phyloP scores from a whole-genome alignment of 2,329 filamentous ascomycete genomes.

The Xylariaceae sp. region DNA sequence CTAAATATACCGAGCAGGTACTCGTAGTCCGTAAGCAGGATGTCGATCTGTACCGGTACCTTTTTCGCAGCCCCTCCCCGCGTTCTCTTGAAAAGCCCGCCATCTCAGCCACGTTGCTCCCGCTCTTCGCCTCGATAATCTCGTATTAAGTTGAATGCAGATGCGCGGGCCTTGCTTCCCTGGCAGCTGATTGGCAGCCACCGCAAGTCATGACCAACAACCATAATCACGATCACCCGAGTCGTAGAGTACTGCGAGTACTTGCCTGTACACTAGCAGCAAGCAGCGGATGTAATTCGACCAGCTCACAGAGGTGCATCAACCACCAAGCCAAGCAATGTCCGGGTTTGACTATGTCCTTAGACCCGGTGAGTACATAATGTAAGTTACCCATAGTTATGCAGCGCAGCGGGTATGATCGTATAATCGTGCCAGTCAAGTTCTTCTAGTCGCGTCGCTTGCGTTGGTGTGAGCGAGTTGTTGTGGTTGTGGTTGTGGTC shows the following conservation, averaged over 20 bases:
- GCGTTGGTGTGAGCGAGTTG: neutral
- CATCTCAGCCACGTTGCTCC: slow-evolving; percentile 15
- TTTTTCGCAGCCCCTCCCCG: slow-evolving; percentile 2
- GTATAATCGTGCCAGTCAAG: no score
- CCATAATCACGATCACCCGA: neutral
- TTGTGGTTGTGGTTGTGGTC: no score
- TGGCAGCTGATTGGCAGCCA: slow-evolving; percentile 11
- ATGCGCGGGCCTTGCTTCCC: slow-evolving; percentile 8
- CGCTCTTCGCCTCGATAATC: slow-evolving; percentile 8
- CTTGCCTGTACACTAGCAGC: neutral
- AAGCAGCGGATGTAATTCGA: slow-evolving; percentile 5
- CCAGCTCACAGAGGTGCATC: slow-evolving; percentile 3
- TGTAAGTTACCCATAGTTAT: neutral
- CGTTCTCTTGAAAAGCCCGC: slow-evolving; percentile 6
- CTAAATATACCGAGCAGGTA: neutral
- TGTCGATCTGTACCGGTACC: neutral
- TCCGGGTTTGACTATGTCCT: neutral
- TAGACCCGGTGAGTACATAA: neutral
- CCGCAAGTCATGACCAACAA: neutral
- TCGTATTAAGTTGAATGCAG: slow-evolving; percentile 17
- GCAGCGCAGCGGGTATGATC: neutral
- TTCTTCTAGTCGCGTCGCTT: neutral
- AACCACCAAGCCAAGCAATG: neutral
- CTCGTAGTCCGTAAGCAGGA: neutral
- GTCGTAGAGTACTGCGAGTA: neutral